Base-by-base conservation (phyloP, 371 early-diverging fungal genomes). In the Rhizopus stolonifer region DNA sequence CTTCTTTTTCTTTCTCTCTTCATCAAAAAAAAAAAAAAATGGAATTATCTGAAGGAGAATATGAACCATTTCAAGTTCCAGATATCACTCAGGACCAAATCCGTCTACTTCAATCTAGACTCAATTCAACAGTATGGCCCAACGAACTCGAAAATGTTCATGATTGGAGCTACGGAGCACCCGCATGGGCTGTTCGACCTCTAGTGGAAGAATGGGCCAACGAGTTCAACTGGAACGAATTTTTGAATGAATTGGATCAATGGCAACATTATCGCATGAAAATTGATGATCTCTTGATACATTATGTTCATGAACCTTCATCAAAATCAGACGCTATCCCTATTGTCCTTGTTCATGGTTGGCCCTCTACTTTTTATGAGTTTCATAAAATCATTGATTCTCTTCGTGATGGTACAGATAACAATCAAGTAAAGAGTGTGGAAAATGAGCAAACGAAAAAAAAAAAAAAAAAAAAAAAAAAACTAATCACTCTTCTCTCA, bases 41-140 rank as follows among this genome's bases (percentile, higher is more conserved):
- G n/a, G n/a, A n/a, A n/a, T n/a, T 36, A 14, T 7, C 36, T n/a
- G 76, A 87, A 10, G 80, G 84, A 52, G 94, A 95, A 63, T 94
- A 92, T 68, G 94, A 52, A 32, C 54, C 60, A 39, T 72, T 72
- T 34, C 44, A 38, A 22, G 48, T 72, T 7, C 72, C 72, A 18
- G 38, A 57, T 13, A 59, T 68, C 17, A 52, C 55, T 5, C 33
- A 47, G 4, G 57, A 55, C 10, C 65, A 68, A 38, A 51, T 53
- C 21, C 31, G 36, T 3, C 17, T 50, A 3, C 22, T 72, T 4
- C 36, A 49, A 18, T 58, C 54, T 14, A 67, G 60, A 31, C 52
- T 61, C 17, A 49, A 38, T 15, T 39, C 49, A 2, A 23, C 57
- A 0, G 26, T 60, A 2, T 72, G 48, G 39, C 70, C 74, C 13